Evolutionary conservation across 805 yeast genomes (phyloP), one percentile per base, ranked within the genome.

Genomic region (Myxozyma nipponensis): DNA sequence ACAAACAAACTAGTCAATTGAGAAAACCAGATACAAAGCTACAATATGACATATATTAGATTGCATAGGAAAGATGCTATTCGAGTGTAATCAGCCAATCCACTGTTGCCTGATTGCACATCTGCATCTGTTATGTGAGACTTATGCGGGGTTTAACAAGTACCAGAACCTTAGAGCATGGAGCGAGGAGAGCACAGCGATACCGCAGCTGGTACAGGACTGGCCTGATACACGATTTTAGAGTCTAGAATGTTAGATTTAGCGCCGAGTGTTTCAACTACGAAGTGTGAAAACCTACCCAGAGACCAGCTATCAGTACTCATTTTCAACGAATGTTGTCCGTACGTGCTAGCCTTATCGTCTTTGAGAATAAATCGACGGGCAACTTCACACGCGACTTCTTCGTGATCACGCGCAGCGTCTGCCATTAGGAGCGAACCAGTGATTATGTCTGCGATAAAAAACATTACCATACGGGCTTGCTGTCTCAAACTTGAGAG

Each of bases 371-470:
- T 28, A 30, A 50, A 49, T 3, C 58, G 47, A 3, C 41, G 42
- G 3, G 59, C 47, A 6, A 51, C 34, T 19, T 51, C 59, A 4
- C 41, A 32, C 4, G 57, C 54, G 13, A 35, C 35, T 4, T 32
- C 32, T 28, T 55, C 54, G 36, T 35, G 30, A 42, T 55, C 59
- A 3, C 46, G 22, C 9, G 54, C 54, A 2, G 54, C 50, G 39
- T 55, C 59, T 17, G 45, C 43, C 22, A 38, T 19, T 3, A 52
- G 43, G 30, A 55, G 26, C 10, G 54, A 34, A 17, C 49, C 15
- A 13, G 44, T 13, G 3, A 55, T 17, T 3, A 50, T 4, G 19
- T 54, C 51, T 4, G 51, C 57, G 13, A 55, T 23, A 15, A 17
- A 32, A 17, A 55, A 46, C 25, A 44, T 35, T 1, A 48, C 22